Evolutionary conservation across 345 rosid genomes (phyloP).

Genomic region (Chamaenerion angustifolium): DNA sequence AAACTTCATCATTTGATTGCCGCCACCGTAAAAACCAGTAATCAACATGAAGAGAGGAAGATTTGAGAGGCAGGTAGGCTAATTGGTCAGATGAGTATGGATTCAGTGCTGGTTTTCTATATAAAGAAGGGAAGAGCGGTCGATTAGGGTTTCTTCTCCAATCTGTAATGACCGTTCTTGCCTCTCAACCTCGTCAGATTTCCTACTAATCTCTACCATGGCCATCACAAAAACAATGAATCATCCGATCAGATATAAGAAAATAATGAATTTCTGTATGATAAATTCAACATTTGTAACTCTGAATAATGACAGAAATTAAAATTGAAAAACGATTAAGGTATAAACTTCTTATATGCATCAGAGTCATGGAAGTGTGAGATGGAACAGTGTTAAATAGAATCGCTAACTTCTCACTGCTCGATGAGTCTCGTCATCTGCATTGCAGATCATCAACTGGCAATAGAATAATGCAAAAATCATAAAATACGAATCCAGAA

Average conservation of each 20-base stretch:
- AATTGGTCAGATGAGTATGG: too few species aligned
- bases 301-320: too few species aligned
- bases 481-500: not conserved
- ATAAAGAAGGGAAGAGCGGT: too few species aligned
- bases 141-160: too few species aligned
- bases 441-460: not conserved
- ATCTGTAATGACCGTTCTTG: too few species aligned
- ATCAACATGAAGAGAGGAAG: too few species aligned
- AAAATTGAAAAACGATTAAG: too few species aligned
- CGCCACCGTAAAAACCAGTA: too few species aligned
- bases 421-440: conserved; percentile 19
- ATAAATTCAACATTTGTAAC: not conserved
- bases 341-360: conserved; percentile 14
- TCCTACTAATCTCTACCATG: too few species aligned
- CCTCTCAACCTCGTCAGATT: too few species aligned
- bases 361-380: conserved; percentile 51
- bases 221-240: too few species aligned
- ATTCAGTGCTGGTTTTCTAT: too few species aligned
- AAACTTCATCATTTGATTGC: conserved; percentile 30
- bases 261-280: not conserved
- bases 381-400: conserved; percentile 12
- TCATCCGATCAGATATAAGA: not conserved
- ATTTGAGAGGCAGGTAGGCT: not conserved
- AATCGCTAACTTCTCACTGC: conserved; percentile 19
- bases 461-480: not conserved